Conservation (phyloP, 441 rosid genomes). For the Populus hybrid region DNA sequence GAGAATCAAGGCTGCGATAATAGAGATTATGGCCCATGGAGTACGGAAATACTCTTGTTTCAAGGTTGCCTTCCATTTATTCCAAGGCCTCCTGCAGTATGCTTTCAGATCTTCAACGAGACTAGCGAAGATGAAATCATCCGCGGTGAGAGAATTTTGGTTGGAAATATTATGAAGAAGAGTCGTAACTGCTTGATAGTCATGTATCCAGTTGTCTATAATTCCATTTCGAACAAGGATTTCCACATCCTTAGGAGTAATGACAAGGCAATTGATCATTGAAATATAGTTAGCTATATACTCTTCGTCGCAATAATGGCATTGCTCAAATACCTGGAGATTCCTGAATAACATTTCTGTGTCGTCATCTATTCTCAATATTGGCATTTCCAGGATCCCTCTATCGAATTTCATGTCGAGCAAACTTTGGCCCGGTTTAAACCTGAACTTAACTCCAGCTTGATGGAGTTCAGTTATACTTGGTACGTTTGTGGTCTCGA, state of each 20-base stretch:
- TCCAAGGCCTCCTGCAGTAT: too few species aligned
- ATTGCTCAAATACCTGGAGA: conserved; percentile 4
- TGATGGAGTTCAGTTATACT: too few species aligned
- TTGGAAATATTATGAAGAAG: too few species aligned
- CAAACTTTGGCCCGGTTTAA: not conserved
- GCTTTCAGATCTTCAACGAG: too few species aligned
- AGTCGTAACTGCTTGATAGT: too few species aligned
- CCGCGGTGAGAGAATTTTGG: too few species aligned
- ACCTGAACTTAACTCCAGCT: not conserved
- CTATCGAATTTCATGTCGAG: conserved; percentile 3
- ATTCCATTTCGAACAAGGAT: not conserved
- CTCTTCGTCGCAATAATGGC: not conserved
- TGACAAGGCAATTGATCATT: not conserved
- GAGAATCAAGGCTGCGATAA: too few species aligned
- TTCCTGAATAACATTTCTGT: not conserved
- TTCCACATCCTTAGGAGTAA: conserved; percentile 1
- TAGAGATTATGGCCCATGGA: too few species aligned
- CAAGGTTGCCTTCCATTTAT: too few species aligned
- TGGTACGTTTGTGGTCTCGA: too few species aligned
- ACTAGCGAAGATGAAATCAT: too few species aligned
- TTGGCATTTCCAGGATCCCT: conserved; percentile 11
- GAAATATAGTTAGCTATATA: not conserved
- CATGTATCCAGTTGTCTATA: not conserved
- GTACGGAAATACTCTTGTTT: too few species aligned
- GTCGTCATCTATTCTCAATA: not conserved